A percentile compares a stretch with the other conserved stretches of the same genome.
Evolutionary conservation across 108 stramenopile genomes (phyloP).

Genomic region (Tribonema minus): DNA sequence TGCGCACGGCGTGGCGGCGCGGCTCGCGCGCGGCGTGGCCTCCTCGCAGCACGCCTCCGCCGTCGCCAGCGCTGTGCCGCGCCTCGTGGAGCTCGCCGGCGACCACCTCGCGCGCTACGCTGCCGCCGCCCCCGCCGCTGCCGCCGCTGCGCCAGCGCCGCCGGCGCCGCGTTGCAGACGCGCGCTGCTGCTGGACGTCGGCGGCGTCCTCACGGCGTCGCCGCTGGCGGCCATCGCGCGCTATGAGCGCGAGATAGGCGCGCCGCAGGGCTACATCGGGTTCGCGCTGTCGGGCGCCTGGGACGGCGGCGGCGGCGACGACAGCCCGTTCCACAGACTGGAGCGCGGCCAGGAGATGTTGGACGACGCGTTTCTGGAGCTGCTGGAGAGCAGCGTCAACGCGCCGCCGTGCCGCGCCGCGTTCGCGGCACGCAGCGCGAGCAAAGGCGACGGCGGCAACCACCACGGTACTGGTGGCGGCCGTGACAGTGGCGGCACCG

Average conservation of each 20-base stretch:
- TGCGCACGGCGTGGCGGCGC: constrained; percentile 85
- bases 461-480: too few relatives aligned
- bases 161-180: too few relatives aligned
- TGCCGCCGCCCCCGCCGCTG: too few relatives aligned
- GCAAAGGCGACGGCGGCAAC: too few relatives aligned
- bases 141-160: too few relatives aligned
- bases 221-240: constrained; percentile 11
- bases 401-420: too few relatives aligned
- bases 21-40: constrained; percentile 72
- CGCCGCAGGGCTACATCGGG: constrained; percentile 22
- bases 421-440: too few relatives aligned
- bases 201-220: constrained; percentile 27
- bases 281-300: constrained; percentile 21
- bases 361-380: constrained; percentile 15
- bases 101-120: constrained; percentile 11
- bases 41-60: constrained; percentile 68
- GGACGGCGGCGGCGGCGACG: too few relatives aligned
- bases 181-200: constrained; percentile 32
- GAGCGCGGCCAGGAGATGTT: constrained; percentile 33
- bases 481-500: too few relatives aligned
- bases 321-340: constrained; percentile 33
- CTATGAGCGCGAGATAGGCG: constrained; percentile 20
- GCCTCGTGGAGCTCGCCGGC: constrained; percentile 58
- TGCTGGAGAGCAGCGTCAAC: neutral
- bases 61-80: constrained; percentile 68